Conservation (phyloP, 805 yeast genomes). For the Myxozyma monticola region DNA sequence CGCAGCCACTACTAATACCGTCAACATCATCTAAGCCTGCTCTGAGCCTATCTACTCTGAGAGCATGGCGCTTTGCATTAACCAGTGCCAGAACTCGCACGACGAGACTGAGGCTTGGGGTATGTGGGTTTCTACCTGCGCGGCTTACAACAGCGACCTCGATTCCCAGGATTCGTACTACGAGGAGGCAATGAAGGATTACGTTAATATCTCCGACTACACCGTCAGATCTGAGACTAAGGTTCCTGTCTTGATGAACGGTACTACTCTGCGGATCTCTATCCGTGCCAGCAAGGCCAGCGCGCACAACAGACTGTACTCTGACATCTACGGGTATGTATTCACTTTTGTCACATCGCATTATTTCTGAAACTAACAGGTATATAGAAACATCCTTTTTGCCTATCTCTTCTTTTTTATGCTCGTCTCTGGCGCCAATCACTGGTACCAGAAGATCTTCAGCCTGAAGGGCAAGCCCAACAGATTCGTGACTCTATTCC, state of each 20-base stretch:
- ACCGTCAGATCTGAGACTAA: not conserved
- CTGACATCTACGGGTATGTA: slow-evolving; percentile 19
- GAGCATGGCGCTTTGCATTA: slow-evolving; percentile 8
- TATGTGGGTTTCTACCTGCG: not conserved
- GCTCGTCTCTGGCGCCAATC: slow-evolving; percentile 1
- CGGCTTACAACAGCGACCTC: not conserved
- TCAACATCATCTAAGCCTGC: slow-evolving; percentile 12
- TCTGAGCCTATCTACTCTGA: slow-evolving; percentile 9
- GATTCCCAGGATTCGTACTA: slow-evolving; percentile 1
- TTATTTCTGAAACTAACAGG: no score
- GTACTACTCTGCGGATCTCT: not conserved
- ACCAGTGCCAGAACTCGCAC: slow-evolving; percentile 4
- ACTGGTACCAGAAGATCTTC: not conserved
- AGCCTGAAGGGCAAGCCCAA: not conserved
- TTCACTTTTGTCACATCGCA: no score
- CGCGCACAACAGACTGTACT: not conserved
- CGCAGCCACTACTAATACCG: no score
- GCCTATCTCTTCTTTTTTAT: slow-evolving; percentile 16
- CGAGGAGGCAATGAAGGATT: slow-evolving; percentile 3
- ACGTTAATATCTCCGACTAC: not conserved
- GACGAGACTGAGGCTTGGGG: slow-evolving; percentile 4
- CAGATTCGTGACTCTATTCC: slow-evolving; percentile 7
- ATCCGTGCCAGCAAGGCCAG: not conserved
- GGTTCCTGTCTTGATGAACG: slow-evolving; percentile 8
- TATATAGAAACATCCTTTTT: slow-evolving; percentile 16